Conservation (phyloP, 225 moss, liverwort and hornwort species). For the Takakia lepidozioides region DNA sequence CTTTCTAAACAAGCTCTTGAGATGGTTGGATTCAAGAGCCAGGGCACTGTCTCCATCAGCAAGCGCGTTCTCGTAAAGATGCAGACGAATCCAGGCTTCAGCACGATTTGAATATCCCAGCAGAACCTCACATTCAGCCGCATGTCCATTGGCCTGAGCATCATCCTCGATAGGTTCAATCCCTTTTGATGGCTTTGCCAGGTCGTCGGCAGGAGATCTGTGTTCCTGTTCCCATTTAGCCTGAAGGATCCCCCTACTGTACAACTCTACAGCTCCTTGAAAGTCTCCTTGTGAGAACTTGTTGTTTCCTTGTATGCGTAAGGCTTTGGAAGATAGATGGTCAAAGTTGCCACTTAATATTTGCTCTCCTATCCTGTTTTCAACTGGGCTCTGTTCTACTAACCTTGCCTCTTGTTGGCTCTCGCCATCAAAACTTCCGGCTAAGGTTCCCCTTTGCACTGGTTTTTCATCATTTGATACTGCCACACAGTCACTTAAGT, state of each 20-base stretch:
- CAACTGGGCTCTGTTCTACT: constrained; percentile 4
- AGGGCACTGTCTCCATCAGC: constrained; percentile 68
- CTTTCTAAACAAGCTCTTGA: constrained; percentile 88
- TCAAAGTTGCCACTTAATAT: constrained; percentile 32
- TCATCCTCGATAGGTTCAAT: too few relatives aligned
- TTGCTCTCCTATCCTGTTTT: background rate
- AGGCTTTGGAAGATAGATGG: too few relatives aligned
- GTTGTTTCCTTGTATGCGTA: constrained; percentile 69
- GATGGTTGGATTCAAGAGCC: constrained; percentile 55
- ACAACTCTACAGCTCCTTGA: constrained; percentile 51
- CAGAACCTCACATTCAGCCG: constrained; percentile 61
- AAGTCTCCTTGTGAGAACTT: constrained; percentile 63
- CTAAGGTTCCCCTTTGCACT: too few relatives aligned
- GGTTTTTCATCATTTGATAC: too few relatives aligned
- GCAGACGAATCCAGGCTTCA: constrained; percentile 77
- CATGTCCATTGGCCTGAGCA: constrained; percentile 20
- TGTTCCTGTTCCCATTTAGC: constrained; percentile 58
- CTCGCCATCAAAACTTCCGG: too few relatives aligned
- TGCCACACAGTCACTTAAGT: background rate
- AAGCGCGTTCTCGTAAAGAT: constrained; percentile 66
- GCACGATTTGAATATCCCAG: constrained; percentile 90
- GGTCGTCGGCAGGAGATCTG: background rate
- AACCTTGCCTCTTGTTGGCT: background rate
- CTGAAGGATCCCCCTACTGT: constrained; percentile 53
- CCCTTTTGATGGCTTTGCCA: background rate